These are phyloP conservation scores for Climacium dendroides DNA, from an alignment of 225 moss, liverwort and hornwort genomes.

Conservation along the genomic window DNA sequence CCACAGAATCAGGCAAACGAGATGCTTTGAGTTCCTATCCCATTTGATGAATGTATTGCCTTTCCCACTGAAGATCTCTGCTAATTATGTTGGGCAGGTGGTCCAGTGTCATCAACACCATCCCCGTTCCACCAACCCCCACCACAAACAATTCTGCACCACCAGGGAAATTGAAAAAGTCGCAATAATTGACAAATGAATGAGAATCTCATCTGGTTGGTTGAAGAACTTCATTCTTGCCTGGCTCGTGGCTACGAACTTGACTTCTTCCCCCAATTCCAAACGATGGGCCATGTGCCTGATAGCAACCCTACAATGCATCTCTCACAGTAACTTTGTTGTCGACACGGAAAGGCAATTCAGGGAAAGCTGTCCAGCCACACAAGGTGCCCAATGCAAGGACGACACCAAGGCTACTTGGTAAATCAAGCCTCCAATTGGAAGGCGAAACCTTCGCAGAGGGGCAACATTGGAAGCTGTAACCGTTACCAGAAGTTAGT, in stretches of 20 bases:
- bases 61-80: neutral
- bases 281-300: neutral
- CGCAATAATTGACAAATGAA: neutral
- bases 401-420: neutral
- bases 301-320: neutral
- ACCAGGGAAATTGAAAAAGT: neutral
- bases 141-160: neutral
- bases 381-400: neutral
- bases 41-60: neutral
- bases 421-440: neutral
- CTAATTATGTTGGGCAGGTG: neutral
- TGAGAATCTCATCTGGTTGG: neutral
- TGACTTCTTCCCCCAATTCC: neutral
- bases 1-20: neutral
- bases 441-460: neutral
- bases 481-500: neutral
- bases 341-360: neutral
- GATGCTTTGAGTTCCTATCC: neutral
- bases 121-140: neutral
- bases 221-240: neutral
- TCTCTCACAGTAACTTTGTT: neutral
- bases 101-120: neutral
- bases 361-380: neutral
- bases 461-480: neutral
- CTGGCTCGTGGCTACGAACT: neutral